A percentile compares a stretch with the other conserved stretches of the same genome.
Evolutionary conservation across 805 yeast species (phyloP).

Genomic region (Wickerhamomyces canadensis): DNA sequence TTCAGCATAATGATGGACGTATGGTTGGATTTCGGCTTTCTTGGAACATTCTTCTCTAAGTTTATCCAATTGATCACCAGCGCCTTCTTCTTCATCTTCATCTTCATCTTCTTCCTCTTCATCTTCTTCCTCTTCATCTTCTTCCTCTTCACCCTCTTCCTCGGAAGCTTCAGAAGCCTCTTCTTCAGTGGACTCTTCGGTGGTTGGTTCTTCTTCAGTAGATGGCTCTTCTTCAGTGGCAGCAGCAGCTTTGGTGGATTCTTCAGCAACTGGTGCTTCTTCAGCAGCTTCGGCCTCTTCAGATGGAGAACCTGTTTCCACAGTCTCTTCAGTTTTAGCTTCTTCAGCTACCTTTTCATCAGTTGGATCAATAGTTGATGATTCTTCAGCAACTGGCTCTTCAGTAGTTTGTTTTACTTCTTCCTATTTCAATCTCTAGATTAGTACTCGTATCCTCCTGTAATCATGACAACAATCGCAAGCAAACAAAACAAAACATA

Average conservation of each 20-base stretch:
- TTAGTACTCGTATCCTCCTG: neutral
- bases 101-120: constrained; percentile 60
- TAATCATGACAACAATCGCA: too few relatives aligned
- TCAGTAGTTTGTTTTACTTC: constrained; percentile 6
- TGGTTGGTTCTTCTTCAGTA: constrained; percentile 10
- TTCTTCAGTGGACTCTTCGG: constrained; percentile 7
- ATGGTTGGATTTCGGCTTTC: constrained; percentile 61
- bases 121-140: constrained; percentile 28
- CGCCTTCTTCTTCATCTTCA: constrained; percentile 67
- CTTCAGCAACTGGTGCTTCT: constrained; percentile 4
- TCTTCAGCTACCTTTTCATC: constrained; percentile 9
- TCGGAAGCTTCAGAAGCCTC: constrained; percentile 5
- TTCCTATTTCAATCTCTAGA: constrained; percentile 3
- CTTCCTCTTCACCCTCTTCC: constrained; percentile 4
- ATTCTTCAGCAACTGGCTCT: constrained; percentile 6
- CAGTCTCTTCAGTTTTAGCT: constrained; percentile 7
- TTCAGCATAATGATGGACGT: constrained; percentile 85
- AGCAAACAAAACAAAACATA: neutral
- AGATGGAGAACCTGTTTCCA: constrained; percentile 6
- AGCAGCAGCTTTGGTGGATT: constrained; percentile 1
- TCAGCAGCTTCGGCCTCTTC: constrained; percentile 1
- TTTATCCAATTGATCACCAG: constrained; percentile 58
- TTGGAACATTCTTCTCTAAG: constrained; percentile 66
- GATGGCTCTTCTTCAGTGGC: constrained; percentile 18
- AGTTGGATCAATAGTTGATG: constrained; percentile 3